phyloP scores from a whole-genome alignment of 1,284 basidiomycete species.

The Gymnopus androsaceus region DNA sequence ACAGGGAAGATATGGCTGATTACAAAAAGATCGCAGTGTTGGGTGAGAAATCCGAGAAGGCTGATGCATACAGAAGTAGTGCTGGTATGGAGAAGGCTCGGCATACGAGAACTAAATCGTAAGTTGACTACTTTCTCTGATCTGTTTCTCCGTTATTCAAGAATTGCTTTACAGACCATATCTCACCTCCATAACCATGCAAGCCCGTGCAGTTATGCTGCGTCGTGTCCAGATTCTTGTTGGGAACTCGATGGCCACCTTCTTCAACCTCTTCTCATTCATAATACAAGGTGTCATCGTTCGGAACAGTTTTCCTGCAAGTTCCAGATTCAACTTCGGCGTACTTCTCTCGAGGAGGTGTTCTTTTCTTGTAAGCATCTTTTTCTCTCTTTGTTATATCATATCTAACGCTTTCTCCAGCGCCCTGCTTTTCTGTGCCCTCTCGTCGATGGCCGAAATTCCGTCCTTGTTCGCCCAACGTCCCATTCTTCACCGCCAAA shows the following conservation, averaged over 20 bases:
- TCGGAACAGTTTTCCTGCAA: constrained; percentile 76
- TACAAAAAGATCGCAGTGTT: constrained; percentile 42
- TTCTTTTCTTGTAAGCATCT: constrained; percentile 63
- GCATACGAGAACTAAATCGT: constrained; percentile 34
- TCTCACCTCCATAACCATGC: constrained; percentile 55
- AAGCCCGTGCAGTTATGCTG: constrained; percentile 65
- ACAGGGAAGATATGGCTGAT: constrained; percentile 45
- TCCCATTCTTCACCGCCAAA: constrained; percentile 67
- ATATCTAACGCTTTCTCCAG: constrained; percentile 27
- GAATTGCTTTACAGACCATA: constrained; percentile 39
- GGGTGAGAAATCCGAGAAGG: constrained; percentile 34
- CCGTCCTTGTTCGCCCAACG: constrained; percentile 72
- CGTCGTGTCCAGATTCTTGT: constrained; percentile 68
- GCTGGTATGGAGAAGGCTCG: constrained; percentile 54
- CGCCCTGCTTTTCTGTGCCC: constrained; percentile 53
- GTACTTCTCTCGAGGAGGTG: constrained; percentile 81
- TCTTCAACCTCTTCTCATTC: constrained; percentile 45
- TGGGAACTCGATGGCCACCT: constrained; percentile 51
- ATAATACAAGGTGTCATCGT: constrained; percentile 72
- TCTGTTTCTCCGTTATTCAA: neutral
- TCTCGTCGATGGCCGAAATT: constrained; percentile 72
- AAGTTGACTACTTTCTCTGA: constrained; percentile 5
- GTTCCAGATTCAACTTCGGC: constrained; percentile 62
- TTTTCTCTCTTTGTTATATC: neutral
- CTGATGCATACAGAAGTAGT: constrained; percentile 48